Conservation (phyloP, 2,329 filamentous ascomycete species). For the Coniochaeta prunicola region DNA sequence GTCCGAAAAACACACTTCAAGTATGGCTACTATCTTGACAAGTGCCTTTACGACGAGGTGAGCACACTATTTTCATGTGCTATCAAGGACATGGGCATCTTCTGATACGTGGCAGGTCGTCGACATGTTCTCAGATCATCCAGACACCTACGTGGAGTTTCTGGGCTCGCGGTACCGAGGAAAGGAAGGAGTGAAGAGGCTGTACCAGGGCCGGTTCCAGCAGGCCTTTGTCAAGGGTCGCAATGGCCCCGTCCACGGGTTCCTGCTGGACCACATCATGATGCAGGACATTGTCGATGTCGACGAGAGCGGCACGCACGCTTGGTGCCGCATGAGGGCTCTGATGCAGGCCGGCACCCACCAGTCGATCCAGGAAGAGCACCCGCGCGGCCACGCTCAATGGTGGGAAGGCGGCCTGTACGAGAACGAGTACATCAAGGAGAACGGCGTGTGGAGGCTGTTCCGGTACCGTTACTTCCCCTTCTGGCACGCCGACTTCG, state of each 20-base stretch:
- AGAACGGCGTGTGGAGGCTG: slow-evolving; percentile 46
- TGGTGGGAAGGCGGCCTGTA: slow-evolving; percentile 54
- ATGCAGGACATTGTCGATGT: slow-evolving; percentile 50
- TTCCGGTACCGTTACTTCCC: slow-evolving; percentile 48
- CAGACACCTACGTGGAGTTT: slow-evolving; percentile 48
- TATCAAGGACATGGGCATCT: neutral
- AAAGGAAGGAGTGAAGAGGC: slow-evolving; percentile 41
- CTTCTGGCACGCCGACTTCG: slow-evolving; percentile 49
- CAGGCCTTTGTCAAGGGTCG: slow-evolving; percentile 42
- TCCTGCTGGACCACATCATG: slow-evolving; percentile 50
- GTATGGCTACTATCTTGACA: slow-evolving; percentile 53
- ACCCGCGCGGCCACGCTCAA: slow-evolving; percentile 44
- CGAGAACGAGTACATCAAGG: slow-evolving; percentile 53
- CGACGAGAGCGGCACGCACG: slow-evolving; percentile 35
- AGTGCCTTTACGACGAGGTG: slow-evolving; percentile 50
- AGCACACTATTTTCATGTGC: neutral
- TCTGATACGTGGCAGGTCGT: slow-evolving; percentile 26
- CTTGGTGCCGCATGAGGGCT: slow-evolving; percentile 43
- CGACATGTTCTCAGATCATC: slow-evolving; percentile 43
- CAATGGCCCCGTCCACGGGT: slow-evolving; percentile 48
- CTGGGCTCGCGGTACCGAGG: slow-evolving; percentile 45
- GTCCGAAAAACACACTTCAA: slow-evolving; percentile 49
- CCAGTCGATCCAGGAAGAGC: slow-evolving; percentile 38
- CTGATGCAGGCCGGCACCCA: slow-evolving; percentile 50
- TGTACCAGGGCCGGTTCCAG: slow-evolving; percentile 46